Base-by-base conservation (phyloP, 352 stramenopile genomes). In the Aphanomyces invadans region DNA sequence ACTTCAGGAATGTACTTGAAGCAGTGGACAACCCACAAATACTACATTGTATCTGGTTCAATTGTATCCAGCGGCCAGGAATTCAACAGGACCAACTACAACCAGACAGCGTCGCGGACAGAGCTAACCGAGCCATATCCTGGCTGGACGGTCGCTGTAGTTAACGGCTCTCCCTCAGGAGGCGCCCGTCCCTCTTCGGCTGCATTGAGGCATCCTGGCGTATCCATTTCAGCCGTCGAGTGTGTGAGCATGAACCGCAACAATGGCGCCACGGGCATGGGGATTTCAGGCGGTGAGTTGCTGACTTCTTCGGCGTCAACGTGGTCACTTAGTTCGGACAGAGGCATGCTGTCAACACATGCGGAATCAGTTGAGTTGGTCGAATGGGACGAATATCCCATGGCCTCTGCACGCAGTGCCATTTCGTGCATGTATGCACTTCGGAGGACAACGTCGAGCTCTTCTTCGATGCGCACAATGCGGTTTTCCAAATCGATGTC, bases 401-500 rank as follows among this genome's bases (percentile, higher is more conserved):
- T 29, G 21, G 36, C 29, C 4, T 45, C n/a, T 11, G 55, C 31
- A 29, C 55, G 55, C 32, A 64, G 7, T 2, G 36, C 25, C 36
- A 38, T 38, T 52, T 64, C 55, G 55, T 64, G 55, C 29, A 31
- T 90, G 65, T 92, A 89, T 59, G 89, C 80, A 55, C 83, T 90
- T 39, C 83, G 81, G 19, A 92, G 78, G 11, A 92, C 67, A 62
- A 92, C 81, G 1, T 81, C 89, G 45, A 92, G 78, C 55, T 92
- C 83, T 67, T 92, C 78, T 55, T 92, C 83, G 63, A 92, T 92
- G 68, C 89, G 78, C 11, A 89, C 49, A 49, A 92, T 73, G 0
- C 81, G 72, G 2, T 78, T 74, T 59, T 92, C 84, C 11, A 92
- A 67, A 57, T 92, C 84, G 23, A 92, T 90, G 62, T 92, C 81